phyloP scores from a whole-genome alignment of 1,284 basidiomycete species.

The Grifola frondosa region DNA sequence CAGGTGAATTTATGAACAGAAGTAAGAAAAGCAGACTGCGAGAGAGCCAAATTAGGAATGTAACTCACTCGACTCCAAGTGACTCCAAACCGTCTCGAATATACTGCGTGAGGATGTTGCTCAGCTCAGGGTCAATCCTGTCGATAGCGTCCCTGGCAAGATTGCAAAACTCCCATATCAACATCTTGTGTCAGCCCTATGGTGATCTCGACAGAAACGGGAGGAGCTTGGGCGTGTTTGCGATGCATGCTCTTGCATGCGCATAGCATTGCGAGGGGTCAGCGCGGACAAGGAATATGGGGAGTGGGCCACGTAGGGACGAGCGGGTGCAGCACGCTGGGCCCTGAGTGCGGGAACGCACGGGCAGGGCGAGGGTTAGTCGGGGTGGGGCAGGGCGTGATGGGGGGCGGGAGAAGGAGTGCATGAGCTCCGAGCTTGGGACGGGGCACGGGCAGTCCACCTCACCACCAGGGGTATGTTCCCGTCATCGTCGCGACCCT shows the following conservation, averaged over 20 bases:
- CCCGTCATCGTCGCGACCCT: slow-evolving; percentile 76
- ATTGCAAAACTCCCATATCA: slow-evolving; percentile 22
- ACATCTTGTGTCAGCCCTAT: not conserved
- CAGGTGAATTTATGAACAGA: slow-evolving; percentile 91
- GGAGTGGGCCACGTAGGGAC: no score
- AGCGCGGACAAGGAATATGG: no score
- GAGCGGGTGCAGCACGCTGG: no score
- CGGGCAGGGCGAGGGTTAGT: no score
- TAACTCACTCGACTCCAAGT: slow-evolving; percentile 31
- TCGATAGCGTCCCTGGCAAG: slow-evolving; percentile 29
- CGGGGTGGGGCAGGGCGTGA: no score
- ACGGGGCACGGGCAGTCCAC: no score
- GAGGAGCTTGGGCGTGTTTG: slow-evolving; percentile 10
- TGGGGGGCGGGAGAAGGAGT: no score
- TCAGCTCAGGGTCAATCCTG: slow-evolving; percentile 33
- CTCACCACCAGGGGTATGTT: slow-evolving; percentile 81
- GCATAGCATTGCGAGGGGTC: no score
- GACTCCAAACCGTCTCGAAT: slow-evolving; percentile 34
- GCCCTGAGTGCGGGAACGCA: no score
- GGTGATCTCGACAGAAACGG: not conserved
- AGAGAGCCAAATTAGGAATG: not conserved
- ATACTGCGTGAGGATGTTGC: slow-evolving; percentile 34
- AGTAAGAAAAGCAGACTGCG: slow-evolving; percentile 55
- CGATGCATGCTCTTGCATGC: slow-evolving; percentile 15
- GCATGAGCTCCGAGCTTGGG: no score